Evolutionary conservation across 768 basidiomycete species (phyloP), one percentile per base, ranked within the genome.

Genomic region (Pulveroboletus sp.): DNA sequence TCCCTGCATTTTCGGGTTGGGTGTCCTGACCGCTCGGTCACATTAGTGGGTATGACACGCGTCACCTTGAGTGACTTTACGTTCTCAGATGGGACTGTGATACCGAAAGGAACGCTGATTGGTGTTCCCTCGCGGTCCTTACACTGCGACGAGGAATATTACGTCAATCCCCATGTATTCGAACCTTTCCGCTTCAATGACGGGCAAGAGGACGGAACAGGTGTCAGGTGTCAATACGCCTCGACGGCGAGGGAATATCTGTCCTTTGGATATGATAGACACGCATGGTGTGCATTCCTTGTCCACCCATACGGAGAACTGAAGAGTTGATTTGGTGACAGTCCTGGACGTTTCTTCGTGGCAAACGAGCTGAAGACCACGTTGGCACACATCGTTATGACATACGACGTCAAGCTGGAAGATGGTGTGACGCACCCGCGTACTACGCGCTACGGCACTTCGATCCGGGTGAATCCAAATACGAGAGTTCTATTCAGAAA

Each of bases 171-270:
- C 1, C 17, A 62, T 3, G 49, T 51, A 7, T 75, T 82, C 51
- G 70, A 78, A 24, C 72, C 72, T 0, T 77, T 75, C 62, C 75
- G 80, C 8, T 80, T 78, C 55, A 63, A 66, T 3, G 58, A 68
- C 16, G 65, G 69, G 51, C 58, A 73, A 17, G 50, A 46, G 24
- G 61, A 67, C 6, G 69, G 57, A 9, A 29, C 27, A 11, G 27
- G 27, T 29, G 27, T 29, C 4, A 71, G 67, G 53, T 59, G 71
- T 51, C 69, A 69, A 40, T 62, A 70, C 40, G 64, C 63, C 23
- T 64, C 69, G 11, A 67, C 71, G 1, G 51, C 55, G 19, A 64
- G n/a, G 34, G 60, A 51, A 12, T 75, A 62, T 45, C 45, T 75
- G 23, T 35, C 61, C 1, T 78, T 77, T 56, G 74, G 74, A 12